Evolutionary conservation across 371 early-diverging fungal species (phyloP).

Genomic region (Apophysomyces elegans): DNA sequence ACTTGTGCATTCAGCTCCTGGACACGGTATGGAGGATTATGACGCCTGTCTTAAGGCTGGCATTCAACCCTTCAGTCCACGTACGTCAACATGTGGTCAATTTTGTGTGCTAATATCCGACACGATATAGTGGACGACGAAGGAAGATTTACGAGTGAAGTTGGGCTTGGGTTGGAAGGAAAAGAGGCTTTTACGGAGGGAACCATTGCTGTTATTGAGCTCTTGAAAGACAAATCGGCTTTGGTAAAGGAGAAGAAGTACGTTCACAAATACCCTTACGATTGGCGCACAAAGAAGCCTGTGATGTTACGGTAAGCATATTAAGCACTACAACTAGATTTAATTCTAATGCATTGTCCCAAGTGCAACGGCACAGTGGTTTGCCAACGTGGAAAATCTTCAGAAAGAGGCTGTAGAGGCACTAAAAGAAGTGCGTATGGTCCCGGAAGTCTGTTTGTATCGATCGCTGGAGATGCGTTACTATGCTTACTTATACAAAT

Average conservation of each 20-base stretch:
- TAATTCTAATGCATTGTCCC: not conserved
- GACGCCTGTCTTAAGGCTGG: constrained; percentile 67
- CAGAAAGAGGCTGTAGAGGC: constrained; percentile 65
- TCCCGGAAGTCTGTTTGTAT: constrained; percentile 65
- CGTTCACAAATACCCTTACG: constrained; percentile 87
- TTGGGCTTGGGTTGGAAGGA: constrained; percentile 62
- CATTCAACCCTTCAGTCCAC: constrained; percentile 63
- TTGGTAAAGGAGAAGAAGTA: constrained; percentile 54
- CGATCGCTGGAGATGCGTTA: not conserved
- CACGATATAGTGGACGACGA: constrained; percentile 72
- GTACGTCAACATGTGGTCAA: constrained; percentile 25
- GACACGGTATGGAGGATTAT: constrained; percentile 96
- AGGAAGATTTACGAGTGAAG: constrained; percentile 77
- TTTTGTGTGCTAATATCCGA: not conserved
- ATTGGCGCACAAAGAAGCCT: constrained; percentile 92
- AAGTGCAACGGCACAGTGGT: constrained; percentile 90
- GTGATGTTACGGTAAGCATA: constrained; percentile 67
- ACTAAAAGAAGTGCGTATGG: constrained; percentile 57
- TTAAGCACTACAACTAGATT: not conserved
- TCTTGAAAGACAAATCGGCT: constrained; percentile 42
- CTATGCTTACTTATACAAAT: not conserved
- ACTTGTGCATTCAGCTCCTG: constrained; percentile 94
- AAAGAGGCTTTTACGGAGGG: constrained; percentile 70
- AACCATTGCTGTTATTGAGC: constrained; percentile 60
- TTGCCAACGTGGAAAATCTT: constrained; percentile 71